Conservation (phyloP, 2,329 filamentous ascomycete species). For the Fusarium verticillioides region DNA sequence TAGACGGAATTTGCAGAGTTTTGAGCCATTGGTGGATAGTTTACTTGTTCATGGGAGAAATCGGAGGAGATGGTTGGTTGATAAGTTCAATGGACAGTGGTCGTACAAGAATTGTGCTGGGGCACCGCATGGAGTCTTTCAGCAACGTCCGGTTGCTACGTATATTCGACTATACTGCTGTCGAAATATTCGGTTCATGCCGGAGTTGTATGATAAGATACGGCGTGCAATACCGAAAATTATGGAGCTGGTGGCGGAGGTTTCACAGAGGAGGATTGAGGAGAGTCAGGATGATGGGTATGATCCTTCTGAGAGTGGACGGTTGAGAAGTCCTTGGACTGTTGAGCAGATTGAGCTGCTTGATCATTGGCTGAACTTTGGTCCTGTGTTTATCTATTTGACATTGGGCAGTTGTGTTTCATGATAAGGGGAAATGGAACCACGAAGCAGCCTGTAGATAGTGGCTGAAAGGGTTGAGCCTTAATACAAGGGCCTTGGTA, state of each 20-base stretch:
- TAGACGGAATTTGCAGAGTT: accelerated
- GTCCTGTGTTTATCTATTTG: not conserved
- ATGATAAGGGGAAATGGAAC: not conserved
- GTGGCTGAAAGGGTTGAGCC: not conserved
- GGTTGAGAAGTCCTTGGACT: not conserved
- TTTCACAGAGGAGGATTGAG: not conserved
- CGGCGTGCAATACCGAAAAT: not conserved
- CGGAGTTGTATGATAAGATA: not conserved
- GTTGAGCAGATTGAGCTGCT: not conserved
- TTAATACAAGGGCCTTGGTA: not conserved
- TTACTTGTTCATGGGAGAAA: not conserved
- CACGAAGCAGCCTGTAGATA: not conserved
- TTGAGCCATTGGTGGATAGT: not conserved
- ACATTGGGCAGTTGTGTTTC: not conserved
- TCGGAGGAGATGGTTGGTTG: not conserved
- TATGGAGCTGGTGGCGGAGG: not conserved
- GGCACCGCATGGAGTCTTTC: accelerated
- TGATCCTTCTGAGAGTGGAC: not conserved
- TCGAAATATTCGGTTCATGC: not conserved
- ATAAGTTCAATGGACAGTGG: not conserved
- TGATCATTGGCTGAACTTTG: too few species aligned
- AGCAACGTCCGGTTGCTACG: accelerated
- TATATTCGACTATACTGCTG: not conserved
- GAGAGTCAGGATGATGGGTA: not conserved
- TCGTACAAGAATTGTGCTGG: accelerated